These are phyloP conservation scores for Rosellinia necatrix DNA, from an alignment of 2,329 filamentous ascomycete species.

Conservation along the genomic window DNA sequence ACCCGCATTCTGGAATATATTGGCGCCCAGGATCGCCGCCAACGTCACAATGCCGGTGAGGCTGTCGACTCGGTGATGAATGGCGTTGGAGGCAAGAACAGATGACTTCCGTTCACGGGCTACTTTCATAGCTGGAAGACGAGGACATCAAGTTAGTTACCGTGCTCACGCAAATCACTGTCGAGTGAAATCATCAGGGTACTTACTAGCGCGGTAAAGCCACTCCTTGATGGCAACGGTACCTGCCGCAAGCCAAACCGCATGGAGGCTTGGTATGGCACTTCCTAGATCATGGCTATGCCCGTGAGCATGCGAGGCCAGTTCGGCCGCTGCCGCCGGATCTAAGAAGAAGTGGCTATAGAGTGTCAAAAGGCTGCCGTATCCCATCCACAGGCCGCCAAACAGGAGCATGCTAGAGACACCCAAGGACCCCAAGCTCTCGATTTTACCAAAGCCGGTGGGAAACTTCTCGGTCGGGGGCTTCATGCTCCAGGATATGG, in stretches of 20 bases:
- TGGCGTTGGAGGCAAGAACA: conserved; percentile 91
- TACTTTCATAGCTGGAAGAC: conserved; percentile 81
- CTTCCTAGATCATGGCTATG: conserved; percentile 69
- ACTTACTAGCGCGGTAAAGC: conserved; percentile 93
- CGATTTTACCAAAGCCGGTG: conserved; percentile 94
- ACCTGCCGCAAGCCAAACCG: conserved; percentile 89
- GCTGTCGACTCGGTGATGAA: conserved; percentile 96
- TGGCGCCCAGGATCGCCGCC: conserved; percentile 85
- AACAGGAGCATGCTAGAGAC: conserved; percentile 89
- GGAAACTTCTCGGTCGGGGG: conserved; percentile 84
- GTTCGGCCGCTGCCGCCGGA: conserved; percentile 55
- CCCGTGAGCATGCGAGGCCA: conserved; percentile 61
- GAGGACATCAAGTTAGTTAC: conserved; percentile 35
- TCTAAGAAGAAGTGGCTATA: conserved; percentile 76
- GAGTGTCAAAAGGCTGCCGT: conserved; percentile 71
- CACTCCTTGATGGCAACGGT: conserved; percentile 95
- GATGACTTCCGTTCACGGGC: conserved; percentile 93
- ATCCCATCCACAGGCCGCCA: conserved; percentile 91
- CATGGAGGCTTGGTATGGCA: conserved; percentile 82
- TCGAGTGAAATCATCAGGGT: neutral
- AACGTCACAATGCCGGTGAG: conserved; percentile 93
- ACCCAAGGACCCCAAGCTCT: conserved; percentile 89
- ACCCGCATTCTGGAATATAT: conserved; percentile 79
- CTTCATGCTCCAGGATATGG: conserved; percentile 90
- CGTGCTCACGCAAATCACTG: neutral